A percentile compares a stretch with the other conserved stretches of the same genome.
phyloP scores from a whole-genome alignment of 805 yeast genomes.

The Candida hispaniensis region DNA sequence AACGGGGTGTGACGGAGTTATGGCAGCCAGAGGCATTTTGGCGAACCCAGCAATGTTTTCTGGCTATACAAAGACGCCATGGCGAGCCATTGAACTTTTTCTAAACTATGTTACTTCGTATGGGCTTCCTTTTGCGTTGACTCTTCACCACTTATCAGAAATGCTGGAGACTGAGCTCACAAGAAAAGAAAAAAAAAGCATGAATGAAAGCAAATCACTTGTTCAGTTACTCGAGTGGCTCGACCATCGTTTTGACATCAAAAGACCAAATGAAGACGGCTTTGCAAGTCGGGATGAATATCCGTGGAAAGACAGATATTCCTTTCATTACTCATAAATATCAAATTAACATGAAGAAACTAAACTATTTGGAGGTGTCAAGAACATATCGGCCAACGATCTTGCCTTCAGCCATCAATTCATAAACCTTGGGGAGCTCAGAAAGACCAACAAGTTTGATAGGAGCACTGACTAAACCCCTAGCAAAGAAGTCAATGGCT shows the following conservation, averaged over 20 bases:
- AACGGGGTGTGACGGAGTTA: conserved; percentile 83
- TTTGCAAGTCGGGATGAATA: conserved; percentile 49
- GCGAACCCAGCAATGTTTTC: conserved; percentile 82
- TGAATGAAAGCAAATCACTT: conserved; percentile 52
- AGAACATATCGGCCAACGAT: conserved; percentile 84
- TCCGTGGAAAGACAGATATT: conserved; percentile 32
- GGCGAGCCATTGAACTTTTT: conserved; percentile 81
- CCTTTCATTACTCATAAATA: no score
- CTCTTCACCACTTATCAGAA: conserved; percentile 80
- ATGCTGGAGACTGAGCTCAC: conserved; percentile 58
- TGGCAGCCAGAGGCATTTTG: conserved; percentile 88
- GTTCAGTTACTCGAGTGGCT: conserved; percentile 73
- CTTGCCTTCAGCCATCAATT: conserved; percentile 73
- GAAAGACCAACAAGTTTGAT: conserved; percentile 68
- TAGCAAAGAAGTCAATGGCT: conserved; percentile 62
- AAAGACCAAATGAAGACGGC: conserved; percentile 54
- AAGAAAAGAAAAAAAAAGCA: conserved; percentile 41
- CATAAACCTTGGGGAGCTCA: conserved; percentile 55
- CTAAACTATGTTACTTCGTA: conserved; percentile 68
- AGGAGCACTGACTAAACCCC: conserved; percentile 64
- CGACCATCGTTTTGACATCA: conserved; percentile 56
- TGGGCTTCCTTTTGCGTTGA: conserved; percentile 74
- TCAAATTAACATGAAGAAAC: no score
- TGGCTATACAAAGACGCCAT: conserved; percentile 65
- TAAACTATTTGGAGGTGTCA: conserved; percentile 61